Base-by-base conservation (phyloP, 306 rosid genomes). In the Dryas alaskensis region DNA sequence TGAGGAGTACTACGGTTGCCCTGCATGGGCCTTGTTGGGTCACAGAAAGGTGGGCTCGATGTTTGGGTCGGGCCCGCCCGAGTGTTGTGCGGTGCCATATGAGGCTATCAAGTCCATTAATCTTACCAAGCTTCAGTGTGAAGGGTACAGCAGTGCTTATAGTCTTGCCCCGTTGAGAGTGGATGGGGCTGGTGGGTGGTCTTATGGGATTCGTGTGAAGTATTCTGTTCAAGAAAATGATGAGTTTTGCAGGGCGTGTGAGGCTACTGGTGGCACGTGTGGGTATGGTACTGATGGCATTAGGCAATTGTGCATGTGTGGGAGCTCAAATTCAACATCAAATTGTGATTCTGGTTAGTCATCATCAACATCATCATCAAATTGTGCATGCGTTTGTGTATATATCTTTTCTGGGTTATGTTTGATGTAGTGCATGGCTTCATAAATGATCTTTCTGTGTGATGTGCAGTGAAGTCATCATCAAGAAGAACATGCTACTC, bases 261-360 rank as follows among this genome's bases (percentile, higher is more conserved):
- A 87, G 76, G 99, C 98, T 8, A 95, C 98, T 2, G 92, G 98
- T 11, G 99, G 99, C 44, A 80, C 92, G 11, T 95, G 99, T 60
- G 99, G 99, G 0, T 95, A 76, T 52, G 97, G 89, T 37, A 50
- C 86, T 0, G 97, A 90, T 52, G 92, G 86, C 60, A 80, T 92
- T 48, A 79, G 90, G 65, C 92, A 92, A 57, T 5, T 92, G 48
- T 95, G 99, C 73, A 87, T 95, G 83, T 95, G 99, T 73, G 93
- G 89, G 45, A 74, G 60, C 72, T 68, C 77, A 14, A 95, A 95
- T 80, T 90, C 99, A 1, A 84, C 99, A 0, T 86, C 99, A 5
- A 92, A 89, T 53, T 95, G 99, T 73, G 99, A 95, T 51, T 87
- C 94, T 70, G 90, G 96, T 91, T 68, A 68, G 80, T 16, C 10